Conservation (phyloP, 768 basidiomycete species). For the Hemileccinum rubropunctum region DNA sequence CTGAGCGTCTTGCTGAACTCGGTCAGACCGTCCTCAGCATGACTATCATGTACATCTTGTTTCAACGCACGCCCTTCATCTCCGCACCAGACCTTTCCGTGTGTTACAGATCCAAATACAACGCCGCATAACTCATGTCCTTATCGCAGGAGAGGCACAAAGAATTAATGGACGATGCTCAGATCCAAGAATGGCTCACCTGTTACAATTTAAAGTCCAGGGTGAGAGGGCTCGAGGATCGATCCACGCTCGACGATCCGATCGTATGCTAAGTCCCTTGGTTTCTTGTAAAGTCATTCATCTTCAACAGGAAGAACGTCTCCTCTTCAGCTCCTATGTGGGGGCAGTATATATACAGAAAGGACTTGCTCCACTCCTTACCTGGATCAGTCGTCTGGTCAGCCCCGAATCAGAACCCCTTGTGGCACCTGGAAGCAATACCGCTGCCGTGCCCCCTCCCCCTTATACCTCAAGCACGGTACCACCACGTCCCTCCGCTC, state of each 20-base stretch:
- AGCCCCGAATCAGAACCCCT: slow-evolving; percentile 41
- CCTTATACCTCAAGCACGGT: slow-evolving; percentile 20
- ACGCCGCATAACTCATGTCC: background rate
- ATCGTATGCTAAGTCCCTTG: slow-evolving; percentile 23
- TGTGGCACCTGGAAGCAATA: slow-evolving; percentile 16
- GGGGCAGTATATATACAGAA: slow-evolving; percentile 64
- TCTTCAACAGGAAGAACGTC: slow-evolving; percentile 47
- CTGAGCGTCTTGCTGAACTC: slow-evolving; percentile 56
- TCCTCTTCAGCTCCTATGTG: slow-evolving; percentile 58
- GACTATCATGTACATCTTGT: slow-evolving; percentile 50
- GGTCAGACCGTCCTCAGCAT: slow-evolving; percentile 53
- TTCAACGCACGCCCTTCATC: slow-evolving; percentile 43
- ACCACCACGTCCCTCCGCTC: slow-evolving; percentile 12
- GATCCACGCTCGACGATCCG: slow-evolving; percentile 35
- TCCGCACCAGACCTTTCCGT: slow-evolving; percentile 44
- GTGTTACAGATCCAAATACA: slow-evolving; percentile 15
- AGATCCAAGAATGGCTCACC: slow-evolving; percentile 48
- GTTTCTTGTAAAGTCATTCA: slow-evolving; percentile 2
- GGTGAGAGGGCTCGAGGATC: slow-evolving; percentile 45
- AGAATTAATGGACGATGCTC: slow-evolving; percentile 36
- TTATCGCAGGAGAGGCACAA: slow-evolving; percentile 20
- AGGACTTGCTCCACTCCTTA: slow-evolving; percentile 46
- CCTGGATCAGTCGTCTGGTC: slow-evolving; percentile 59
- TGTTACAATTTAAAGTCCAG: slow-evolving; percentile 52
- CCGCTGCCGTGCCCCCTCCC: slow-evolving; percentile 16